Base-by-base conservation (phyloP, 2,329 filamentous ascomycete species). In the Epichloe aotearoae region DNA sequence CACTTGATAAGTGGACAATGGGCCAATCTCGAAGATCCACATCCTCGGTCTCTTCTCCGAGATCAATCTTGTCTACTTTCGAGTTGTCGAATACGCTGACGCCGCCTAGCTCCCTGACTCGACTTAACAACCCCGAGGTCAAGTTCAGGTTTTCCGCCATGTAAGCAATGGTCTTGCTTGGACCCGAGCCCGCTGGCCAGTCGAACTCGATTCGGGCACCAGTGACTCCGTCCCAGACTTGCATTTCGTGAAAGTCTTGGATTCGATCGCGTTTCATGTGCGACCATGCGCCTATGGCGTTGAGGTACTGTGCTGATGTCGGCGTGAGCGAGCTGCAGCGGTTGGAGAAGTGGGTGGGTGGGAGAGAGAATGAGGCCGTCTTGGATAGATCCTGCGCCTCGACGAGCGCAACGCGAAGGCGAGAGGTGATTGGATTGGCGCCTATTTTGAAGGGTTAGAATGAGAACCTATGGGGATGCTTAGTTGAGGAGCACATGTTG, bases 71-170 rank as follows among this genome's bases (percentile, higher is more conserved):
- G 56, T 86, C 81, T 26, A 97, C 89, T 50, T 79, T 86, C 3
- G 86, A 83, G 46, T 80, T 81, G 57, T 90, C 88, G 51, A 90
- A 83, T 10, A 93, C 70, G 4, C 83, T 78, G 15, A 90, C 75
- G 3, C 75, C 75, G 2, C 82, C 80, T 2, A 94, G 72, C 57
- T 86, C 78, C 10, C 83, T 74, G 37, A 96, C 75, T 14, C 85
- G 79, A 50, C 75, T 75, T 47, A 96, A 69, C 7, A 98, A 74
- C 1, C 82, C 88, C 0, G 83, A 83, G 2, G 88, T 89, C 36
- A 96, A 75, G 64, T 98, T 97, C 34, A 84, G 67, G 66, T 97
- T 98, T 73, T 98, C 94, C 41, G 83, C 87, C 91, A 98, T 98
- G 64, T 93, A 95, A 10, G 93, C 93, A 57, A 98, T 88, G 1